Conservation (phyloP, 1,284 basidiomycete genomes). For the Athelia psychrophila region DNA sequence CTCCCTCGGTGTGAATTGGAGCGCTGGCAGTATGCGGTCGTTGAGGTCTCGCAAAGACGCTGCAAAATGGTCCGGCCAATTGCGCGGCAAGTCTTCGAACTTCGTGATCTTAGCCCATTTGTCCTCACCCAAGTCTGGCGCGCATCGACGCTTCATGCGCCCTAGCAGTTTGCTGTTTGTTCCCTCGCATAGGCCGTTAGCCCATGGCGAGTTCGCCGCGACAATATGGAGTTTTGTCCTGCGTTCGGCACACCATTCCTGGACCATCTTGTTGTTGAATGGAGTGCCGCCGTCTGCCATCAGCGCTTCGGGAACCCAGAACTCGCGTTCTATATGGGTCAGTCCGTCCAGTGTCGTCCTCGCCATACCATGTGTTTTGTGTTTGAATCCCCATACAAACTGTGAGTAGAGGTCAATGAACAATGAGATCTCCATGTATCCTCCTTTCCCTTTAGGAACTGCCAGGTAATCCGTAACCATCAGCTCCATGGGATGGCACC, state of each 20-base stretch:
- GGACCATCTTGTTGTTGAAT: constrained; percentile 18
- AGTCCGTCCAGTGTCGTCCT: constrained; percentile 14
- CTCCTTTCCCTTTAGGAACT: constrained; percentile 17
- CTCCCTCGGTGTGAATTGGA: constrained; percentile 11
- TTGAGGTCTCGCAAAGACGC: constrained; percentile 9
- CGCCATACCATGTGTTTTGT: constrained; percentile 15
- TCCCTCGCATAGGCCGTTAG: constrained; percentile 22
- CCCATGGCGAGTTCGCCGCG: constrained; percentile 19
- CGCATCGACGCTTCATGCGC: constrained; percentile 14
- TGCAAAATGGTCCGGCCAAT: constrained; percentile 13
- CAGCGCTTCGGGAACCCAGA: constrained; percentile 12
- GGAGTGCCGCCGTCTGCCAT: constrained; percentile 22
- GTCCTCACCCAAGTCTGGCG: constrained; percentile 7
- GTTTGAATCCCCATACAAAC: constrained; percentile 20
- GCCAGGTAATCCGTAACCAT: constrained; percentile 21
- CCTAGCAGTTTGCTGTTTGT: constrained; percentile 18
- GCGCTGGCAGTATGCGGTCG: constrained; percentile 8
- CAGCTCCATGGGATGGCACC: constrained; percentile 18
- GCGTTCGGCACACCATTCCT: constrained; percentile 11
- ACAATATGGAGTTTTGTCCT: constrained; percentile 9
- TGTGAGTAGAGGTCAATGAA: constrained; percentile 17
- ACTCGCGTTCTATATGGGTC: constrained; percentile 8
- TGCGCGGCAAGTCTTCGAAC: not conserved
- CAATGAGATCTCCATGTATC: constrained; percentile 15
- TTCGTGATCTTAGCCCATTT: not conserved